These are phyloP conservation scores for Ambrosia trifida DNA, from an alignment of 129 eudicot species.

Conservation along the genomic window DNA sequence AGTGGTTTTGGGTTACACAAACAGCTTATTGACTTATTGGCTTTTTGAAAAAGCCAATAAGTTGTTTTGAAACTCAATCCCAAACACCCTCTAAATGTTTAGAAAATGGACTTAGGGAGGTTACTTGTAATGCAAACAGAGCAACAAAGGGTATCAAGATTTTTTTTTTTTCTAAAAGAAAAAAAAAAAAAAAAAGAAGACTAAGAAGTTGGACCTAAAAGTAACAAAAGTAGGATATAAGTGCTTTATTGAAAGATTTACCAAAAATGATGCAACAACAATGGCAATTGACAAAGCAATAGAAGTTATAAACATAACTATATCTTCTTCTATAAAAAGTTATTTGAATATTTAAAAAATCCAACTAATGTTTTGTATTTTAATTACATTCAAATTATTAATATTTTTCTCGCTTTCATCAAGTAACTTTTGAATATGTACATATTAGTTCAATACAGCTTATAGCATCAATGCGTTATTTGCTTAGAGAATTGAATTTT, in stretches of 20 bases:
- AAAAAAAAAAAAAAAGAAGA: constrained; percentile 30
- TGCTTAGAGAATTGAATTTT: no score
- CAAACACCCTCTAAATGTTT: no score
- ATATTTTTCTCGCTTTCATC: not conserved
- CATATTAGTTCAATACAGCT: not conserved
- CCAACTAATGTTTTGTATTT: not conserved
- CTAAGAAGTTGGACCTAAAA: constrained; percentile 35
- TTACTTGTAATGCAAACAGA: constrained; percentile 10
- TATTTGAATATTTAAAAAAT: not conserved
- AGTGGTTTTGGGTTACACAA: no score
- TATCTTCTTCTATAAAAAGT: not conserved
- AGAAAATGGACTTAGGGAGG: constrained; percentile 14
- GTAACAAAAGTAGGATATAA: constrained; percentile 19
- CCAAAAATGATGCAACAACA: constrained; percentile 1
- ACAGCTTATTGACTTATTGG: no score
- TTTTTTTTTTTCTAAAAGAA: not conserved
- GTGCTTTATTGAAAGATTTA: constrained; percentile 23
- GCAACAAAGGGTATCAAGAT: constrained; percentile 19
- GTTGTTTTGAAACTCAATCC: no score
- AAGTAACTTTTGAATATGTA: not conserved
- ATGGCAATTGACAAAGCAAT: constrained; percentile 4
- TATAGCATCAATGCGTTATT: not conserved
- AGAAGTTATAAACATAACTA: not conserved
- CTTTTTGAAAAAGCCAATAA: no score
- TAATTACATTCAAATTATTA: not conserved